Evolutionary conservation across 495 filamentous ascomycete genomes (phyloP).

Genomic region (Hypoxylon cercidicola): DNA sequence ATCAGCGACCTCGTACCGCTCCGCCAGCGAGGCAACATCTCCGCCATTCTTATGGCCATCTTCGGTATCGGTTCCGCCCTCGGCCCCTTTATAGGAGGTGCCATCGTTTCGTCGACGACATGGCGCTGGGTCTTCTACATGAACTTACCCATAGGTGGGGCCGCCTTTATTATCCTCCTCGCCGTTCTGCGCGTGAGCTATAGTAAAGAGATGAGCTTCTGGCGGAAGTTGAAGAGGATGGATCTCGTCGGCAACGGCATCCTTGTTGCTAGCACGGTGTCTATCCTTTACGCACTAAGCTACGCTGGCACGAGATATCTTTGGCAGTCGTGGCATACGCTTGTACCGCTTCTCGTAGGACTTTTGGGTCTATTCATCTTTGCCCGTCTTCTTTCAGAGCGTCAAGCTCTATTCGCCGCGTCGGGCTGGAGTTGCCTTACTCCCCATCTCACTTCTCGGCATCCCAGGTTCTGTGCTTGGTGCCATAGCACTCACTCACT

Average conservation of each 20-base stretch:
- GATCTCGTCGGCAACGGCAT: conserved; percentile 44
- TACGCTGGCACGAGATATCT: conserved; percentile 23
- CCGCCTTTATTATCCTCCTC: conserved; percentile 12
- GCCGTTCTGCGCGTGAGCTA: conserved; percentile 20
- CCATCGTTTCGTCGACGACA: conserved; percentile 61
- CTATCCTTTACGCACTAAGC: conserved; percentile 39
- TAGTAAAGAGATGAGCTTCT: neutral
- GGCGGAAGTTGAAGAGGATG: conserved; percentile 16
- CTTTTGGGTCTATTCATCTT: conserved; percentile 32
- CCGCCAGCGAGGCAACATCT: neutral
- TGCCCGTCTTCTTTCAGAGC: conserved; percentile 57
- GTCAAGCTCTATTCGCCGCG: conserved; percentile 37
- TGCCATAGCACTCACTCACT: conserved; percentile 43
- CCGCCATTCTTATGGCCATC: conserved; percentile 53
- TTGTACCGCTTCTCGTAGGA: conserved; percentile 38
- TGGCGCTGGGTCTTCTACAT: conserved; percentile 46
- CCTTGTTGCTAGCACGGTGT: conserved; percentile 29
- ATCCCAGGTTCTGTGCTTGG: conserved; percentile 37
- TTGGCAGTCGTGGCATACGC: conserved; percentile 39
- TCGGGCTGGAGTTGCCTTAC: conserved; percentile 48
- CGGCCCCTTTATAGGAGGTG: conserved; percentile 77
- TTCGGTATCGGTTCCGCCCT: conserved; percentile 73
- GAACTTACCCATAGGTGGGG: conserved; percentile 18
- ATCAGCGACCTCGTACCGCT: neutral
- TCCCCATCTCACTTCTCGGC: conserved; percentile 47